Evolutionary conservation across 768 basidiomycete genomes (phyloP).

Genomic region (Tylopilus balloui): DNA sequence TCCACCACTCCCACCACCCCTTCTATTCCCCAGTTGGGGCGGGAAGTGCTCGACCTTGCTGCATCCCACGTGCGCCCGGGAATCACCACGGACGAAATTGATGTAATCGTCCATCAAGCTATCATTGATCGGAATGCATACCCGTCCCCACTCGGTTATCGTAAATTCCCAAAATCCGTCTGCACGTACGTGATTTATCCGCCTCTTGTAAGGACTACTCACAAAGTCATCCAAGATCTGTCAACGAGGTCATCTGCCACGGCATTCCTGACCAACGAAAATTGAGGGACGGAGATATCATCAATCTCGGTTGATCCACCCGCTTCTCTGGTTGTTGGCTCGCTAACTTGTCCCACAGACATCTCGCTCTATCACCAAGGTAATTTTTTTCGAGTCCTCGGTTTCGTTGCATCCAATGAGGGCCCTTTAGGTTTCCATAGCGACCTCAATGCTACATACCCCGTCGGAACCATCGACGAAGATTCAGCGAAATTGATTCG

Average conservation of each 20-base stretch:
- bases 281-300: conserved; percentile 87
- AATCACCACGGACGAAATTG: conserved; percentile 92
- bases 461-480: conserved; percentile 81
- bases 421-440: conserved; percentile 69
- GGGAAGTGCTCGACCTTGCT: conserved; percentile 92
- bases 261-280: conserved; percentile 89
- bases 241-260: conserved; percentile 97
- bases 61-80: conserved; percentile 87
- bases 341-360: conserved; percentile 43
- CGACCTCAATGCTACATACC: conserved; percentile 91
- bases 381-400: conserved; percentile 24
- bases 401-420: background rate
- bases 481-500: conserved; percentile 79
- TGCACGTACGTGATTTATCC: conserved; percentile 69
- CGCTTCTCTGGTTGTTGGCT: conserved; percentile 6
- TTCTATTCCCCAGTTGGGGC: conserved; percentile 53
- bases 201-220: background rate
- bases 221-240: conserved; percentile 47
- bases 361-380: conserved; percentile 78
- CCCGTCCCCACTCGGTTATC: conserved; percentile 91
- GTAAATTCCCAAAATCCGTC: conserved; percentile 88
- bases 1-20: background rate
- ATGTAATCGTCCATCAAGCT: conserved; percentile 89
- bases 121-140: conserved; percentile 88
- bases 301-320: conserved; percentile 74